Base-by-base conservation (phyloP, 2,329 filamentous ascomycete species). In the Thermomyces lanuginosus region DNA sequence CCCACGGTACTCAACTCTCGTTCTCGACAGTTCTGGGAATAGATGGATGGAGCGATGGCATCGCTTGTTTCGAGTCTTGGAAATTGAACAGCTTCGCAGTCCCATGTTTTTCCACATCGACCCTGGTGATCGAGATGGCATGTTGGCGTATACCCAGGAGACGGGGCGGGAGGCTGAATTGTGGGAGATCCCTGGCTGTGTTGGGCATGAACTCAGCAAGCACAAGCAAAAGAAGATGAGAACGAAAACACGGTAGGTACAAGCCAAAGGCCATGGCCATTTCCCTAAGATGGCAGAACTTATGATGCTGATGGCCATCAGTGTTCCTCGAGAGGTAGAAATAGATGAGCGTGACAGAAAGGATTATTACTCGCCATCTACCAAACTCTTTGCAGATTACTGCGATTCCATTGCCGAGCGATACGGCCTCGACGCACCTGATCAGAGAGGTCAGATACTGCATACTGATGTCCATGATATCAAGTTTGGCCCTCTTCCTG, bases 71-170 rank as follows among this genome's bases (percentile, higher is more conserved):
- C 57, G 62, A 16, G 66, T 64, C 2, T 69, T 81, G 22, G 65
- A 72, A 25, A 86, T 86, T 24, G 61, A 65, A 1, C 69, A 83
- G 40, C 55, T 89, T 20, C 64, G 79, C 9, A 83, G 76, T 37
- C 79, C 77, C 0, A 78, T 86, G 74, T 77, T 84, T 42, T 86
- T 82, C 56, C 79, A 89, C 43, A 62, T 80, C 8, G 78, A 86
- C 42, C 79, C 79, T 0, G 60, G 66, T 1, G 78, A 86, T 47
- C 61, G 77, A 2, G 79, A 86, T 52, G 73, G 73, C 0, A 53
- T 86, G 39, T 53, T 84, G 12, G 73, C 71, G 1, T 78, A 74
- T 49, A 65, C 76, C 0, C 71, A 77, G 39, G 61, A 66, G 30
- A 57, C 64, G 10, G 63, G 63, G 0, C 54, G 71, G n/a, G 64